Base-by-base conservation (phyloP, 495 filamentous ascomycete genomes). In the Astrothelium subdiscretum region DNA sequence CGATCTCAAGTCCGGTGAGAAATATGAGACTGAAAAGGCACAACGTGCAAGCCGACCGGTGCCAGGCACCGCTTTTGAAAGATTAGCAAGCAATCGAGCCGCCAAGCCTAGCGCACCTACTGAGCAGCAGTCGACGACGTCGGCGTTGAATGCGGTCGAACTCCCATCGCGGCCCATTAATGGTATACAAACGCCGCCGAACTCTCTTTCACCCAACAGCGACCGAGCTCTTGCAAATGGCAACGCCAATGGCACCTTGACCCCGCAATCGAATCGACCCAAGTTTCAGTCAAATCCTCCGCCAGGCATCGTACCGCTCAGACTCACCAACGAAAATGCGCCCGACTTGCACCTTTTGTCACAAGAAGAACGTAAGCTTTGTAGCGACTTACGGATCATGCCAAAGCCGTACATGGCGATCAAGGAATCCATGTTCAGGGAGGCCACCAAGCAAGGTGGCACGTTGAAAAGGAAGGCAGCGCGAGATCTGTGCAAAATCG, bases 391-490 rank as follows among this genome's bases (percentile, higher is more conserved):
- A 4, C 83, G 89, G 32, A 73, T 97, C 35, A 85, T 90, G 72
- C 95, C 94, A 1, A 97, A 97, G 73, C 89, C 95, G 1, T 99
- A 96, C 70, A 70, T 96, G 35, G 88, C 89, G 66, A 91, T 99
- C 73, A 97, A 97, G 74, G 91, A 96, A 69, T 83, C 86, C 31
- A 73, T 96, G 38, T 73, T 97, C 52, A 89, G 88, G 69, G 91
- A 97, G 70, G 89, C 92, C 0, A 83, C 95, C 76, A 92, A 91
- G 73, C 83, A 85, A 58, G 90, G 91, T 31, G 94, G 94, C 1
- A 83, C 76, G 32, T 66, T 99, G 27, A 97, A 96, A 78, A 95
- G 91, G 82, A 97, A 95, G 70, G 82, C 86, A 63, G 91, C 89
- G 0, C 85, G 85, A 68, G 85, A 85, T 62, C 77, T 88, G 44